Conservation (phyloP, 768 basidiomycete genomes). For the Mycena latifolia region DNA sequence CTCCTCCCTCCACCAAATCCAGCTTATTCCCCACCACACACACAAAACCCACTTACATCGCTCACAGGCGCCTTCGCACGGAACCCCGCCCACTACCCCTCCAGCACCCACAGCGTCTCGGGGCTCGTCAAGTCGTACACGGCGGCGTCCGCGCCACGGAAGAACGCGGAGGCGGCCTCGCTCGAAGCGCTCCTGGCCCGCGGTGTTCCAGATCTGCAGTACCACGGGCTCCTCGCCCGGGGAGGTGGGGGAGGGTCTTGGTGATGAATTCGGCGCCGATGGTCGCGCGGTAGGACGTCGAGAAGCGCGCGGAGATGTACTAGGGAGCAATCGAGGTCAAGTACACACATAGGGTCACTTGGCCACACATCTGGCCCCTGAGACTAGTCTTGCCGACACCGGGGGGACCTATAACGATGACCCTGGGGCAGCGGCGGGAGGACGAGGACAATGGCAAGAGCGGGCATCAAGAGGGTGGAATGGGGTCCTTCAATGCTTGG, state of each 20-base stretch:
- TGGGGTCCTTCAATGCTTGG: too few species aligned
- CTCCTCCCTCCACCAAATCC: constrained; percentile 58
- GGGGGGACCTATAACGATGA: too few species aligned
- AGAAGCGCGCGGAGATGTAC: constrained; percentile 85
- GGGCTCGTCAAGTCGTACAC: constrained; percentile 85
- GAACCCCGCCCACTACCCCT: constrained; percentile 87
- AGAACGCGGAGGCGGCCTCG: constrained; percentile 89
- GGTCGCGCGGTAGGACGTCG: constrained; percentile 83
- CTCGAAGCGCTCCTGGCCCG: constrained; percentile 92
- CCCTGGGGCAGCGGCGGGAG: too few species aligned
- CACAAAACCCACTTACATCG: constrained; percentile 78
- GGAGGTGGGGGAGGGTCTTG: constrained; percentile 71
- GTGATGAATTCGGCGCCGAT: constrained; percentile 93
- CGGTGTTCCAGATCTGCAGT: constrained; percentile 71
- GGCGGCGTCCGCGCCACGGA: too few species aligned
- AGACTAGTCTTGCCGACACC: too few species aligned
- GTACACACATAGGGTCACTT: too few species aligned
- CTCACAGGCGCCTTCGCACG: constrained; percentile 71
- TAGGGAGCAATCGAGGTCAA: constrained; percentile 44
- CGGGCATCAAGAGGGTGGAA: too few species aligned
- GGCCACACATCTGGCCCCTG: too few species aligned
- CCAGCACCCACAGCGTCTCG: constrained; percentile 67
- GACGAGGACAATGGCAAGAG: too few species aligned
- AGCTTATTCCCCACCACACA: constrained; percentile 87
- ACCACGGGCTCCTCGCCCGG: constrained; percentile 61